Percentiles rank a stretch among this genome's conserved stretches.
These are phyloP conservation scores for Fraxinus quadrangulata DNA, from an alignment of 257 asterid species.

Conservation along the genomic window DNA sequence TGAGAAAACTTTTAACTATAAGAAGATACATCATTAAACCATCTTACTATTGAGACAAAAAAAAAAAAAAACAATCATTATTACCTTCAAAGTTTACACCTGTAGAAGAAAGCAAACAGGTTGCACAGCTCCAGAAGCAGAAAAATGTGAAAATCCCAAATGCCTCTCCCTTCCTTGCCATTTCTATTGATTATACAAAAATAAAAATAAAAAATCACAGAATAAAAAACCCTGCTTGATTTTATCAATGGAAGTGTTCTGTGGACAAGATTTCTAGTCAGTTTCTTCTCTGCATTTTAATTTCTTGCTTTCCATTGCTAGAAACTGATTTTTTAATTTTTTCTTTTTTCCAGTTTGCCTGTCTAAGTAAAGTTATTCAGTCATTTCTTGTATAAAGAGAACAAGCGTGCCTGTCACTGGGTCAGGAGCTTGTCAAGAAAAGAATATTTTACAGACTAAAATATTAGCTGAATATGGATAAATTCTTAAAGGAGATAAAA, in stretches of 20 bases:
- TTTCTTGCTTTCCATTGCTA: constrained; percentile 40
- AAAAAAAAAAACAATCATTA: not conserved
- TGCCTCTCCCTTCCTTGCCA: constrained; percentile 37
- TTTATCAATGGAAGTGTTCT: not conserved
- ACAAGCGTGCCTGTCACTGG: constrained; percentile 88
- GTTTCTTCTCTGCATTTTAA: constrained; percentile 23
- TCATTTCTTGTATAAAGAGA: constrained; percentile 59
- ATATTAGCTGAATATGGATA: not conserved
- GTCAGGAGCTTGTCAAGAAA: constrained; percentile 67
- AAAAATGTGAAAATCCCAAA: constrained; percentile 40
- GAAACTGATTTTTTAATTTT: constrained; percentile 24
- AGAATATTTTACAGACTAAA: constrained; percentile 30
- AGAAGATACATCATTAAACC: not conserved
- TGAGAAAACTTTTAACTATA: not conserved
- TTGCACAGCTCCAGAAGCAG: constrained; percentile 49
- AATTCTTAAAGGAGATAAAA: constrained; percentile 16
- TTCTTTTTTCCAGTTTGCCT: constrained; percentile 26
- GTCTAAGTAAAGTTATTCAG: constrained; percentile 41
- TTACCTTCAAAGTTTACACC: constrained; percentile 99
- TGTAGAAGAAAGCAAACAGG: constrained; percentile 74
- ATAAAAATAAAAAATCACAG: constrained; percentile 4
- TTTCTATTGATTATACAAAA: constrained; percentile 30
- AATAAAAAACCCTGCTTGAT: not conserved
- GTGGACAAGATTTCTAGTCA: constrained; percentile 13
- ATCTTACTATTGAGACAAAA: not conserved